A percentile compares a stretch with the other conserved stretches of the same genome.
phyloP scores from a whole-genome alignment of 495 filamentous ascomycete species.

The Penicillium tannophilum region DNA sequence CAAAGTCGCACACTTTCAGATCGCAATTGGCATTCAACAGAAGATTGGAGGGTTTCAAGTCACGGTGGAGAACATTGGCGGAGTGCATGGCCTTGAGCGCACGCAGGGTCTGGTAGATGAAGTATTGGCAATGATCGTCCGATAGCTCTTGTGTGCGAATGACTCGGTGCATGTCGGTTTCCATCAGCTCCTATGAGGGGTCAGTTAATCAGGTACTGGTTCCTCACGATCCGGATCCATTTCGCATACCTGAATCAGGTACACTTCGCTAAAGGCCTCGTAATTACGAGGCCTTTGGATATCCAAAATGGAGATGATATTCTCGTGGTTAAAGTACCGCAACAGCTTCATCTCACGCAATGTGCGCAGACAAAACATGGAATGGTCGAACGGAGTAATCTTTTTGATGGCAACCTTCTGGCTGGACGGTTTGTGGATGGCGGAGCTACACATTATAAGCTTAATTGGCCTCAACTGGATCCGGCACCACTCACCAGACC shows the following conservation, averaged over 20 bases:
- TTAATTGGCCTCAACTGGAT: slow-evolving; percentile 3
- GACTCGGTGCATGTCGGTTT: slow-evolving; percentile 99
- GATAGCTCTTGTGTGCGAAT: slow-evolving; percentile 98
- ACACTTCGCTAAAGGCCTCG: slow-evolving; percentile 96
- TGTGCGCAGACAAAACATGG: slow-evolving; percentile 97
- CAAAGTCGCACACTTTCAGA: slow-evolving; percentile 98
- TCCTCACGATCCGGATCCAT: background rate
- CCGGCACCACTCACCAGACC: slow-evolving; percentile 73
- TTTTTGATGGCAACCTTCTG: slow-evolving; percentile 99
- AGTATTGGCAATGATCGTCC: slow-evolving; percentile 99
- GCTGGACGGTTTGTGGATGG: slow-evolving; percentile 95
- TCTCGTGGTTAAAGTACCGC: slow-evolving; percentile 99
- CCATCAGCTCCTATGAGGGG: slow-evolving; percentile 84
- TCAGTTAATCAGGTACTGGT: slow-evolving; percentile 13
- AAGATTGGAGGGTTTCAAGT: slow-evolving; percentile 96
- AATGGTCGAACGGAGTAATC: slow-evolving; percentile 98
- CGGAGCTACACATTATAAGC: slow-evolving; percentile 65
- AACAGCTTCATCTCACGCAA: slow-evolving; percentile 99
- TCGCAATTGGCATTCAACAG: slow-evolving; percentile 99
- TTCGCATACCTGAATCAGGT: slow-evolving; percentile 85
- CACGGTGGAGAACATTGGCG: slow-evolving; percentile 96
- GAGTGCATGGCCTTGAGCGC: slow-evolving; percentile 99
- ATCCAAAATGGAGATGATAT: slow-evolving; percentile 99
- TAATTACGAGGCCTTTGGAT: slow-evolving; percentile 98
- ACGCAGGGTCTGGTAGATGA: slow-evolving; percentile 99